Percentiles rank a stretch among this genome's conserved stretches.
These are phyloP conservation scores for Obba rivulosa DNA, from an alignment of 768 basidiomycete genomes.

Conservation along the genomic window DNA sequence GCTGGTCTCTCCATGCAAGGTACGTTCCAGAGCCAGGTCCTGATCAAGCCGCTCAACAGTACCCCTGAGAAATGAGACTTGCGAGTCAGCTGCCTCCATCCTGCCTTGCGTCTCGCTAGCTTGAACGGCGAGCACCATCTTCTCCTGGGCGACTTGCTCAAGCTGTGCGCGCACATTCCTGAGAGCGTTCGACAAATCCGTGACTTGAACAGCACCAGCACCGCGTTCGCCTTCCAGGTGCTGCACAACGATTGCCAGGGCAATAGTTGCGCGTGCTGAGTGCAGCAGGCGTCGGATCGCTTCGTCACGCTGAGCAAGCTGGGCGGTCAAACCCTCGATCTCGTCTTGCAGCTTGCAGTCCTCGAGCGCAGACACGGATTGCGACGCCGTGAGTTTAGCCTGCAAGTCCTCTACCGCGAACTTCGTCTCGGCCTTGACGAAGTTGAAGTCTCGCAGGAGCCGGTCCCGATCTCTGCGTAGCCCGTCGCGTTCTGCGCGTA, in stretches of 20 bases:
- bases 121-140: too few species aligned
- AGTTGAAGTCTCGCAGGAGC: slow-evolving; percentile 58
- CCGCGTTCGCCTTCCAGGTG: not conserved
- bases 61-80: slow-evolving; percentile 11
- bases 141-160: not conserved
- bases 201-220: not conserved
- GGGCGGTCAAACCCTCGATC: not conserved
- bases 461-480: slow-evolving; percentile 40
- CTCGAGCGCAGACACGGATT: slow-evolving; percentile 3
- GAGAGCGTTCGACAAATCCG: slow-evolving; percentile 3
- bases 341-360: slow-evolving; percentile 16
- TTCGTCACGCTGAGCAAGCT: not conserved
- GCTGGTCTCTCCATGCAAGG: slow-evolving; percentile 16
- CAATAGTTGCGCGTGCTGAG: slow-evolving; percentile 5
- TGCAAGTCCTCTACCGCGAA: slow-evolving; percentile 59
- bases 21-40: slow-evolving; percentile 13
- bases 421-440: slow-evolving; percentile 60
- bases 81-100: slow-evolving; percentile 5
- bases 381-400: slow-evolving; percentile 36
- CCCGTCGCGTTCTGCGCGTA: slow-evolving; percentile 61
- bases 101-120: too few species aligned
- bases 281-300: not conserved
- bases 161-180: not conserved
- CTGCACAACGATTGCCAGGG: slow-evolving; percentile 12
- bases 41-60: slow-evolving; percentile 13